phyloP scores from a whole-genome alignment of 2,329 filamentous ascomycete species.

The Rhinocladiella mackenziei region DNA sequence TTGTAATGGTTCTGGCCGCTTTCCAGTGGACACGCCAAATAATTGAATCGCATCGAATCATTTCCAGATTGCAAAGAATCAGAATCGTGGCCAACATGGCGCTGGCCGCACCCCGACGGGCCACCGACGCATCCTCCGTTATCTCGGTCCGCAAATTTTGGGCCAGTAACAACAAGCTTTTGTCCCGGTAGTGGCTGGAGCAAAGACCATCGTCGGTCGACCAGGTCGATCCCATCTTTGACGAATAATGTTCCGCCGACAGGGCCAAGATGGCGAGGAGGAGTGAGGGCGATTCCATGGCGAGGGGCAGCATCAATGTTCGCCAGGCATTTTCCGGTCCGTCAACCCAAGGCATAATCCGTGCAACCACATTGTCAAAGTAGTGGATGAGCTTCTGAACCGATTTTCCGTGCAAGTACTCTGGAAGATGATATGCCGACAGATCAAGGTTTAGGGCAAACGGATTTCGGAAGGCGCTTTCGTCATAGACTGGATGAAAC shows the following conservation, averaged over 20 bases:
- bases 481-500: constrained; percentile 9
- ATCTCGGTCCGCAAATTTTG: constrained; percentile 14
- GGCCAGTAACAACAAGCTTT: constrained; percentile 14
- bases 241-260: constrained; percentile 28
- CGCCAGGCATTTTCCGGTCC: constrained; percentile 30
- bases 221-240: constrained; percentile 5
- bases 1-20: constrained; percentile 29
- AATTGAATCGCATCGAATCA: constrained; percentile 25
- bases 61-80: constrained; percentile 31
- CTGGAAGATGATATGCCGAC: constrained; percentile 4
- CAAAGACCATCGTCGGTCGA: constrained; percentile 1
- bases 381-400: constrained; percentile 29
- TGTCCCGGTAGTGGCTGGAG: constrained; percentile 15
- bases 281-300: constrained; percentile 26
- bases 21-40: constrained; percentile 31
- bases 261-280: constrained; percentile 30
- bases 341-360: constrained; percentile 32
- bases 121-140: constrained; percentile 4
- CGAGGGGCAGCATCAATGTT: constrained; percentile 30
- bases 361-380: constrained; percentile 28
- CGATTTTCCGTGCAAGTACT: constrained; percentile 10
- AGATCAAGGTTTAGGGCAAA: constrained; percentile 17
- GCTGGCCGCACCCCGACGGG: constrained; percentile 11
- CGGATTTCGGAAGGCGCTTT: constrained; percentile 6
- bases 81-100: constrained; percentile 29